phyloP scores from a whole-genome alignment of 176 grass and related monocot genomes.

The Bolboschoenus planiculmis region DNA sequence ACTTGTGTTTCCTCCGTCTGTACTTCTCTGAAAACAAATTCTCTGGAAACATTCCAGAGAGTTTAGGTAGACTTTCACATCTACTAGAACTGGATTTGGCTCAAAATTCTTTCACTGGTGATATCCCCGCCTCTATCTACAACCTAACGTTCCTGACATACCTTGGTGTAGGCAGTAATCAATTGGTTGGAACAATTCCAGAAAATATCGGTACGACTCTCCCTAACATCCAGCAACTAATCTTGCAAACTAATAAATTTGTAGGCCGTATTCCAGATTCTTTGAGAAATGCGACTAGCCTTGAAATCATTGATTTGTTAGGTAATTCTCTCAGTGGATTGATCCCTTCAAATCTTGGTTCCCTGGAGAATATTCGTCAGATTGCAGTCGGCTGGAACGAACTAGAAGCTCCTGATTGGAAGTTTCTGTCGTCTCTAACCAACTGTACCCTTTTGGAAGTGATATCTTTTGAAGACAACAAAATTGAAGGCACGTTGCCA shows the following conservation, averaged over 20 bases:
- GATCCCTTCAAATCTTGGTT: constrained; percentile 22
- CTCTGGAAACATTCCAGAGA: constrained; percentile 14
- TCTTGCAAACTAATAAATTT: neutral
- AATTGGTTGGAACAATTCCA: neutral
- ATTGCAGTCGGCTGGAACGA: neutral
- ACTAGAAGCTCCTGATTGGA: constrained; percentile 17
- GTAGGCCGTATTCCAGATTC: constrained; percentile 24
- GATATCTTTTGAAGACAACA: neutral
- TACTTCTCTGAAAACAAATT: neutral
- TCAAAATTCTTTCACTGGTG: constrained; percentile 3
- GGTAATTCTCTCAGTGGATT: constrained; percentile 23
- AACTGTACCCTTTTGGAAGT: constrained; percentile 14
- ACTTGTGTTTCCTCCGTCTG: neutral
- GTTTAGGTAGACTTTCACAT: constrained; percentile 5
- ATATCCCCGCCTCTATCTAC: constrained; percentile 10
- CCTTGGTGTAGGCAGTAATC: neutral
- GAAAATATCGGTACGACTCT: neutral
- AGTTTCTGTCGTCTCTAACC: constrained; percentile 21
- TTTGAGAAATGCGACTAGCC: neutral
- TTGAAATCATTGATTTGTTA: neutral
- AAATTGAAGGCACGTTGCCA: constrained; percentile 17
- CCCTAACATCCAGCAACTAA: neutral
- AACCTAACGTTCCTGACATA: neutral
- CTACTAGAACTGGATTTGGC: neutral
- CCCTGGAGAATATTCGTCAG: neutral